Evolutionary conservation across 768 basidiomycete genomes (phyloP).

Genomic region (Phylloporus sp.): DNA sequence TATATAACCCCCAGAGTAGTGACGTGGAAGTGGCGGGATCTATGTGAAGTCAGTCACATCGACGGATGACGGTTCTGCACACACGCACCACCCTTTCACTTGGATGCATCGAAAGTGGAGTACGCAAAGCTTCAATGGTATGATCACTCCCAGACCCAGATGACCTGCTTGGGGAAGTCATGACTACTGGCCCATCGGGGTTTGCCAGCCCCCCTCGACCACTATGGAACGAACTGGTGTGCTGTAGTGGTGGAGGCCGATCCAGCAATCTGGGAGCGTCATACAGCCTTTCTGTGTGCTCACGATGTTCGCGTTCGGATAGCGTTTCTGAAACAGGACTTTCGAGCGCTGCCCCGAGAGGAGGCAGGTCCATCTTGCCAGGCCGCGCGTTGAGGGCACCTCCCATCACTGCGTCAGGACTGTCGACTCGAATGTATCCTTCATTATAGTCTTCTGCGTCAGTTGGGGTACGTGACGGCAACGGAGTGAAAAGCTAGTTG

Average conservation of each 20-base stretch:
- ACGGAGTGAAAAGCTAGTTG: constrained; percentile 28
- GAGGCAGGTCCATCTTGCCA: constrained; percentile 21
- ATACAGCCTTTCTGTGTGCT: constrained; percentile 14
- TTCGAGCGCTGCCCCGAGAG: constrained; percentile 20
- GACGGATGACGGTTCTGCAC: not conserved
- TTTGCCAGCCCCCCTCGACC: constrained; percentile 14
- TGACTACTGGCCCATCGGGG: constrained; percentile 20
- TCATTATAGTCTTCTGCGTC: constrained; percentile 31
- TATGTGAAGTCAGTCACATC: constrained; percentile 7
- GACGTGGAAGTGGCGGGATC: constrained; percentile 29
- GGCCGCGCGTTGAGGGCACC: constrained; percentile 31
- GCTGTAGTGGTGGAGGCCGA: constrained; percentile 18
- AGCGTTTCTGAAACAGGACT: constrained; percentile 17
- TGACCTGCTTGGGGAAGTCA: constrained; percentile 19
- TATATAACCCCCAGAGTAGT: constrained; percentile 14
- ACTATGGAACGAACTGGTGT: constrained; percentile 19
- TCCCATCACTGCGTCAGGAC: constrained; percentile 29
- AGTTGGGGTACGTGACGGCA: constrained; percentile 31
- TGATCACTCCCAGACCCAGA: constrained; percentile 26
- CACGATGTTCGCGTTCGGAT: constrained; percentile 24
- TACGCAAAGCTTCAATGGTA: constrained; percentile 27
- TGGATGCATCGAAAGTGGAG: constrained; percentile 19
- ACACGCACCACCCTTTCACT: constrained; percentile 27
- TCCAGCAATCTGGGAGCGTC: constrained; percentile 22
- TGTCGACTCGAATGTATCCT: constrained; percentile 30